Base-by-base conservation (phyloP, 78 protist species). In the Dictyostelium firmibasis region DNA sequence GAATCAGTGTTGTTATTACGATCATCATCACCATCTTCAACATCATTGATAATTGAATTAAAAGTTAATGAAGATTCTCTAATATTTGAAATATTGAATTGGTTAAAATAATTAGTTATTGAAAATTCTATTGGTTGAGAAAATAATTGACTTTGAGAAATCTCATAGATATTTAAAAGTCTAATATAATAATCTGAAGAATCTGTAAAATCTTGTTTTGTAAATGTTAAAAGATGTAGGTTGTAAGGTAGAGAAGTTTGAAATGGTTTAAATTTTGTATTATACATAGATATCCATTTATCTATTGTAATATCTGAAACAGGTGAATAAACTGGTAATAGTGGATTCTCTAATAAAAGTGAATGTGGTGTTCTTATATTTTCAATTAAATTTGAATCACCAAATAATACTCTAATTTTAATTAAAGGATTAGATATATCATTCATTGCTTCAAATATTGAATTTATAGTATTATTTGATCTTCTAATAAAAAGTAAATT, bases 401-500 rank as follows among this genome's bases (percentile, higher is more conserved):
- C 93, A 64, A 87, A 78, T 4, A 87, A 36, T 29, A 87, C 57
- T 29, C 86, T 33, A 18, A 67, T 38, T 64, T 25, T 78, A 23
- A 87, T n/a, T 23, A 60, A 20, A 62, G 85, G 83, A 11, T 69
- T 60, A 13, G 85, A 77, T 0, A 70, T 87, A 35, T 87, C 93
- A 64, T 87, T 78, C 83, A 87, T 60, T 1, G 35, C 38, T 41
- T 87, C 86, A 20, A 43, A 4, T 25, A 78, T n/a, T 9, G 82
- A 16, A 23, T 29, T 23, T 20, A 62, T 33, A 6, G 67, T 36
- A 25, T 38, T 62, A 33, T 64, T 78, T 0, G 53, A 27, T 11
- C 93, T 25, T 23, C 93, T 82, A 18, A 87, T 78, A 31, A 87
- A 67, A 35, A 87, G 85, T 31, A 78, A 43, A 27, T 87, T 85